These are phyloP conservation scores for Leccinum disarticulatum DNA, from an alignment of 768 basidiomycete species.

Conservation along the genomic window DNA sequence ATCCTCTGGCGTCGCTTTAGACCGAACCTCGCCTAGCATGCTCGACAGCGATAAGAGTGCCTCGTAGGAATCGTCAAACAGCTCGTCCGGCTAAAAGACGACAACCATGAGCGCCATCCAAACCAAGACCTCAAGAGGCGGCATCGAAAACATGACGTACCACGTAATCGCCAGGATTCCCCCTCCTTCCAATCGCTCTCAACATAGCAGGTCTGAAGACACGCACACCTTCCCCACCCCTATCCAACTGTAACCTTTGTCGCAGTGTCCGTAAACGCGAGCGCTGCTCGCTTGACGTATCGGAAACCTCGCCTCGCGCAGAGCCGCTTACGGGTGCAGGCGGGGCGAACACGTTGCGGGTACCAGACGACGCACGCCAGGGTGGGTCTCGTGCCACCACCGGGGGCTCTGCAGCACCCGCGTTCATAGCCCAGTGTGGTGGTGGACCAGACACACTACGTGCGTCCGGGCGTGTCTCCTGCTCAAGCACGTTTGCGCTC, in stretches of 20 bases:
- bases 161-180: constrained; percentile 46
- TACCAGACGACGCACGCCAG: constrained; percentile 24
- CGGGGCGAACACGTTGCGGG: constrained; percentile 11
- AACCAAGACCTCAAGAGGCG: not conserved
- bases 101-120: constrained; percentile 7
- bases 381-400: constrained; percentile 17
- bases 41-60: constrained; percentile 57
- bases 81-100: constrained; percentile 60
- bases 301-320: constrained; percentile 5
- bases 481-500: constrained; percentile 4
- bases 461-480: constrained; percentile 11
- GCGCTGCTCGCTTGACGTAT: constrained; percentile 15
- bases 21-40: constrained; percentile 66
- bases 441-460: constrained; percentile 1
- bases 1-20: constrained; percentile 60
- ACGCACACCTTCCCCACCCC: constrained; percentile 19
- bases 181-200: constrained; percentile 23
- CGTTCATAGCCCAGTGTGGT: constrained; percentile 14
- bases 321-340: not conserved
- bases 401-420: constrained; percentile 1
- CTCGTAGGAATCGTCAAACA: constrained; percentile 78
- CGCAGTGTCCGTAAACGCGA: constrained; percentile 27
- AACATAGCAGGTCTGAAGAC: constrained; percentile 26
- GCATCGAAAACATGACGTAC: constrained; percentile 37
- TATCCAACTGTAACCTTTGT: constrained; percentile 31